phyloP scores from a whole-genome alignment of 2,329 filamentous ascomycete species.

The Botryotinia convoluta region DNA sequence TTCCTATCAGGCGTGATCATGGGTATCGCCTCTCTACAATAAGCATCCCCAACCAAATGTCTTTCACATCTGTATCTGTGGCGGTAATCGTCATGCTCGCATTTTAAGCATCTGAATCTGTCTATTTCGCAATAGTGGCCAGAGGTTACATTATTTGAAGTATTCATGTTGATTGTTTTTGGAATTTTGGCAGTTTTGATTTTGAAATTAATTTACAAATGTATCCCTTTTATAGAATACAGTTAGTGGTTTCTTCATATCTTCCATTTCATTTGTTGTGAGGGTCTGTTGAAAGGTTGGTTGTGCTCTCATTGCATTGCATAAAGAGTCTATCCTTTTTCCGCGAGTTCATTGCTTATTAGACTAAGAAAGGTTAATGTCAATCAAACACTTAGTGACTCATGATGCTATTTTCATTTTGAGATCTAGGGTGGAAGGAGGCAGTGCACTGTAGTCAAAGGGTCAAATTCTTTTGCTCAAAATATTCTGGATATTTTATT shows the following conservation, averaged over 20 bases:
- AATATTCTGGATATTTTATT: rapidly evolving
- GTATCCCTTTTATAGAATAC: neutral
- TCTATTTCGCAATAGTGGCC: neutral
- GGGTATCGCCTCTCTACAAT: neutral
- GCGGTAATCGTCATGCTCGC: neutral
- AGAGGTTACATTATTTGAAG: neutral
- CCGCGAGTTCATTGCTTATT: neutral
- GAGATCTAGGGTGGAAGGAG: neutral
- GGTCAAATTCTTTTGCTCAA: neutral
- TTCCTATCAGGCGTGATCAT: neutral
- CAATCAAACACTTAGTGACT: neutral
- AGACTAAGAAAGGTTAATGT: neutral
- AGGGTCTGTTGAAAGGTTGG: neutral
- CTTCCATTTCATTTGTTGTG: neutral
- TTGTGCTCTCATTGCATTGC: neutral
- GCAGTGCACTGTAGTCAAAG: neutral
- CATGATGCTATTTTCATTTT: neutral
- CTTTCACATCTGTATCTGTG: neutral
- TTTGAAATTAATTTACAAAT: too few relatives aligned
- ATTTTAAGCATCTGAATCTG: neutral
- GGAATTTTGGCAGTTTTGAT: neutral
- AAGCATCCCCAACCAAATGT: neutral
- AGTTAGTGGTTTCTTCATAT: neutral
- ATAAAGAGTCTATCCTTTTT: neutral
- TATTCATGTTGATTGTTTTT: neutral